A percentile compares a stretch with the other conserved stretches of the same genome.
These are phyloP conservation scores for Entomophthora muscae DNA, from an alignment of 371 early-diverging fungal species.

Conservation along the genomic window DNA sequence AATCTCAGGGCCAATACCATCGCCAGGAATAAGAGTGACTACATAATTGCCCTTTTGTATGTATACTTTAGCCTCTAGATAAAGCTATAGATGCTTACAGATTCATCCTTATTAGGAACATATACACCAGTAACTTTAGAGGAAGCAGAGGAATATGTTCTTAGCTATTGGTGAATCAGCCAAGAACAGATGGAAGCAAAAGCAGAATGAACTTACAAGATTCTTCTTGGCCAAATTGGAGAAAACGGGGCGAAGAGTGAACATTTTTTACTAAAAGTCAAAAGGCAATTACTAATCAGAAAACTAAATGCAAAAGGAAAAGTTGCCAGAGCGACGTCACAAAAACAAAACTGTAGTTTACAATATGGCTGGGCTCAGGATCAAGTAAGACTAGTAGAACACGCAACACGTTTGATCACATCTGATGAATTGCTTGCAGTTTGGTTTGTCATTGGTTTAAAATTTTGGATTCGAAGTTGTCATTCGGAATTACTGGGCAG, in stretches of 20 bases:
- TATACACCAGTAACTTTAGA: slow-evolving; percentile 8
- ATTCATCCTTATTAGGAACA: slow-evolving; percentile 7
- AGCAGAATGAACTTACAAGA: neutral
- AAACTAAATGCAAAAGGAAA: no score
- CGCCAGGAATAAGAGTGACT: slow-evolving; percentile 94
- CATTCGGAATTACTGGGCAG: no score
- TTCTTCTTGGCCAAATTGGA: neutral
- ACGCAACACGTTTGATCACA: no score
- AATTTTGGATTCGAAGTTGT: no score
- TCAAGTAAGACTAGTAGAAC: no score
- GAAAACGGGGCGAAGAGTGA: neutral
- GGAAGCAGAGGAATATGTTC: neutral
- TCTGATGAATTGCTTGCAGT: no score
- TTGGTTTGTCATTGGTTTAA: no score
- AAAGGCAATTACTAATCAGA: no score
- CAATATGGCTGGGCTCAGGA: no score
- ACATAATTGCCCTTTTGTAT: slow-evolving; percentile 42
- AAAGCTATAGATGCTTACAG: neutral
- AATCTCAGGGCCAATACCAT: slow-evolving; percentile 98
- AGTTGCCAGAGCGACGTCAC: no score
- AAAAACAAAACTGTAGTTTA: no score
- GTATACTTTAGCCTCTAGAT: neutral
- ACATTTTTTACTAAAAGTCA: no score
- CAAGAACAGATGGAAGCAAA: neutral
- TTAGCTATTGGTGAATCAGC: neutral